A percentile compares a stretch with the other conserved stretches of the same genome.
phyloP scores from a whole-genome alignment of 306 rosid species.

The Cucurbita ficifolia region DNA sequence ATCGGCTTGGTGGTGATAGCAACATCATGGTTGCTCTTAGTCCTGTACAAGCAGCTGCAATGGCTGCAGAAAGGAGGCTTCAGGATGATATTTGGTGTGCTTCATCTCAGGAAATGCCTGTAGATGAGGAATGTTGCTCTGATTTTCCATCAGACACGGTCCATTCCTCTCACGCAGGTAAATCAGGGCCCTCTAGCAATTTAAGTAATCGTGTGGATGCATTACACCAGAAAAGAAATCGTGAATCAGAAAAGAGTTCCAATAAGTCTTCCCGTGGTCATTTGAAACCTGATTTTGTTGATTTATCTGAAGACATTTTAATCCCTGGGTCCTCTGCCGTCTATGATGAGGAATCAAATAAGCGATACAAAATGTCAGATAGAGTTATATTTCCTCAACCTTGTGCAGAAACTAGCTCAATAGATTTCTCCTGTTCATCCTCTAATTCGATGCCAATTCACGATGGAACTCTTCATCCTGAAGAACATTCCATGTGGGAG shows the following conservation, averaged over 20 bases:
- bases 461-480: constrained; percentile 10
- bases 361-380: constrained; percentile 13
- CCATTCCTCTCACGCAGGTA: constrained; percentile 16
- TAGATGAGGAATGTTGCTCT: constrained; percentile 26
- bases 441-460: constrained; percentile 8
- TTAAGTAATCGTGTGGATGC: constrained; percentile 13
- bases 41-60: constrained; percentile 93
- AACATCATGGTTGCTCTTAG: constrained; percentile 59
- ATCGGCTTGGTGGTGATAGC: constrained; percentile 80
- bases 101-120: constrained; percentile 41
- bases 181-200: constrained; percentile 8
- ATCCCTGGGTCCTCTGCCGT: constrained; percentile 8
- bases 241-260: constrained; percentile 17
- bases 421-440: constrained; percentile 19
- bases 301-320: constrained; percentile 23
- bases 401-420: constrained; percentile 18
- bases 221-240: constrained; percentile 37
- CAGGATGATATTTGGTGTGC: constrained; percentile 97
- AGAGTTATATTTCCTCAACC: constrained; percentile 17
- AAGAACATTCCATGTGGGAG: constrained; percentile 53
- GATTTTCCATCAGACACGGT: constrained; percentile 24
- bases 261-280: constrained; percentile 16
- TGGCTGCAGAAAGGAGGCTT: constrained; percentile 92
- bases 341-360: constrained; percentile 13
- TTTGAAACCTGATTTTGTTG: constrained; percentile 21